Evolutionary conservation across 2,329 filamentous ascomycete genomes (phyloP), one percentile per base, ranked within the genome.

Genomic region (Monosporascus sp.): DNA sequence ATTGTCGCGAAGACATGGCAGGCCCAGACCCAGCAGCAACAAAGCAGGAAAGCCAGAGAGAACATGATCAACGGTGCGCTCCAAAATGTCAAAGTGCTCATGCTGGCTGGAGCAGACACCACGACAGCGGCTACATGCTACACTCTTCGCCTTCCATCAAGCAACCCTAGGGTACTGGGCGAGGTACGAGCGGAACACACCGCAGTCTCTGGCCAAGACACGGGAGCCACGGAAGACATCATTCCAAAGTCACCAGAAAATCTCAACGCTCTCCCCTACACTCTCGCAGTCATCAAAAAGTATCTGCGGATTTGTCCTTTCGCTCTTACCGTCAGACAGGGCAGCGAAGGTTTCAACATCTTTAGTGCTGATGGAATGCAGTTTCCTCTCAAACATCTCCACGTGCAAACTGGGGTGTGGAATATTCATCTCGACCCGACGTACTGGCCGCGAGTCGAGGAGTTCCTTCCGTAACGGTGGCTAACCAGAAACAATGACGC

Each of bases 391-490:
- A 22, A 27, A 45, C 2, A 16, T 2, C 17, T 45, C 43, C 24
- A n/a, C 5, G 24, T 45, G 24, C 43, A 27, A 19, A 45, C 43
- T 16, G 43, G 43, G 4, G 16, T 27, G 4, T 45, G 3, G 3
- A 49, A 49, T 3, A 22, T 55, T 2, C 55, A 55, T 7, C 2
- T 38, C 5, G 50, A 49, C 27, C 19, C n/a, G 3, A 58, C 55
- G 3, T 62, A 70, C 59, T 76, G 68, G 67, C 66, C 68, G 0
- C 60, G 69, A 7, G 63, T 66, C 0, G 52, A 59, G 4, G 55
- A 59, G 11, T 76, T 74, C 63, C 52, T 72, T 7, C 72, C 72
- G 0, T 70, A 73, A n/a, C 66, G 72, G 16, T 74, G 70, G 60
- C 57, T 71, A 14, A 60, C 61, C 16, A 20, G 31, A 6, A 49